These are phyloP conservation scores for Rhodotorula babjevae DNA, from an alignment of 768 basidiomycete genomes.

Conservation along the genomic window DNA sequence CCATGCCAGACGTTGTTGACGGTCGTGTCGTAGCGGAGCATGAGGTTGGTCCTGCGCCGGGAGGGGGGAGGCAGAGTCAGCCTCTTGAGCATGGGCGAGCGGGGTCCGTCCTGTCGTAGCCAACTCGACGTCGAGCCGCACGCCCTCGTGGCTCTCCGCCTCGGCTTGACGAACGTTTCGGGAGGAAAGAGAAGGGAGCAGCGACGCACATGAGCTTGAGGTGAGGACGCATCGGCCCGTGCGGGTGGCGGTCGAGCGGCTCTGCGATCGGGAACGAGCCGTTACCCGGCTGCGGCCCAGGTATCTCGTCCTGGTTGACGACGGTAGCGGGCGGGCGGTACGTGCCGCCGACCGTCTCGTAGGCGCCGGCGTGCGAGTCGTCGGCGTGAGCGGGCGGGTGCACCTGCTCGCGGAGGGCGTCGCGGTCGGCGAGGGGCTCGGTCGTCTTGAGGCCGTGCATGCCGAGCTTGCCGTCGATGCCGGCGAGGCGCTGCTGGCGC, in stretches of 20 bases:
- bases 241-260: constrained; percentile 8
- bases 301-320: constrained; percentile 18
- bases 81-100: background rate
- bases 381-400: background rate
- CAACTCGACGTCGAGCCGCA: too few species aligned
- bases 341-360: background rate
- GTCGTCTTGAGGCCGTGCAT: constrained; percentile 53
- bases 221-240: constrained; percentile 24
- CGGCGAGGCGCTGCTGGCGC: constrained; percentile 37
- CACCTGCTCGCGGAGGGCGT: constrained; percentile 15
- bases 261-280: constrained; percentile 13
- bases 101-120: background rate
- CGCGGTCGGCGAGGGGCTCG: constrained; percentile 15
- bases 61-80: background rate
- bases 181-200: too few species aligned
- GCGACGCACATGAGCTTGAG: constrained; percentile 33
- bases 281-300: constrained; percentile 9
- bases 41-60: constrained; percentile 3
- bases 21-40: constrained; percentile 60
- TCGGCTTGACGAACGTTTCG: too few species aligned
- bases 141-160: too few species aligned
- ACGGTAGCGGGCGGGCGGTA: background rate
- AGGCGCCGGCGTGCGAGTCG: background rate
- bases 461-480: constrained; percentile 59
- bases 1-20: constrained; percentile 76